Percentiles rank a stretch among this genome's conserved stretches.
phyloP scores from a whole-genome alignment of 768 basidiomycete genomes.

The Leccinum uliginosum region DNA sequence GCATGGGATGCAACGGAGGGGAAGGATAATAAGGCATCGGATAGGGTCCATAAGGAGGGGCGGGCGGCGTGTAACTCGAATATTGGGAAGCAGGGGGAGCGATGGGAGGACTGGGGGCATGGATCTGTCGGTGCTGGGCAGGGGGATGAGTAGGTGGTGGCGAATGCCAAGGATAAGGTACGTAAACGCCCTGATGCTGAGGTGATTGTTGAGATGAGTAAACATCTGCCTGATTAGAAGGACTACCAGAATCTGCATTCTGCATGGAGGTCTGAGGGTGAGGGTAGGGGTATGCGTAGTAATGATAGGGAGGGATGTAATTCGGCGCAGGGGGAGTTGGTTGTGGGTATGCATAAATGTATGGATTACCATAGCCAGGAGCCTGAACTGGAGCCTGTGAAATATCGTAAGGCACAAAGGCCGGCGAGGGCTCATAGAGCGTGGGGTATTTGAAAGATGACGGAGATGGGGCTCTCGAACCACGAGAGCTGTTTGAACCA shows the following conservation, averaged over 20 bases:
- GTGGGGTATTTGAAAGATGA: conserved; percentile 67
- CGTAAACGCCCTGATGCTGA: conserved; percentile 29
- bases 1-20: conserved; percentile 26
- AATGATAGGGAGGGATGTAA: conserved; percentile 38
- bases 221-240: conserved; percentile 28
- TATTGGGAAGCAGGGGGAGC: conserved; percentile 32
- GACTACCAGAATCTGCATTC: conserved; percentile 33
- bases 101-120: conserved; percentile 28
- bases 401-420: conserved; percentile 26
- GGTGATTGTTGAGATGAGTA: conserved; percentile 31
- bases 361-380: conserved; percentile 30
- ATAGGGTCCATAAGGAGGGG: conserved; percentile 34
- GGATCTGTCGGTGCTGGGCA: conserved; percentile 36
- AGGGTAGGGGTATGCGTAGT: conserved; percentile 51
- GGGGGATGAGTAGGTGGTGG: conserved; percentile 35
- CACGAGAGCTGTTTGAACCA: conserved; percentile 60
- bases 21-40: conserved; percentile 32
- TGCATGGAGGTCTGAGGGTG: conserved; percentile 39
- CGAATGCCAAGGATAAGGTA: conserved; percentile 34
- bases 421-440: conserved; percentile 57
- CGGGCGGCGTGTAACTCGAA: conserved; percentile 29
- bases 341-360: conserved; percentile 41
- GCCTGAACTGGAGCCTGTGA: conserved; percentile 30
- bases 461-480: conserved; percentile 71
- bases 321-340: conserved; percentile 32